Evolutionary conservation across 2,329 filamentous ascomycete species (phyloP).

Genomic region (Dactylellina parvicollis): DNA sequence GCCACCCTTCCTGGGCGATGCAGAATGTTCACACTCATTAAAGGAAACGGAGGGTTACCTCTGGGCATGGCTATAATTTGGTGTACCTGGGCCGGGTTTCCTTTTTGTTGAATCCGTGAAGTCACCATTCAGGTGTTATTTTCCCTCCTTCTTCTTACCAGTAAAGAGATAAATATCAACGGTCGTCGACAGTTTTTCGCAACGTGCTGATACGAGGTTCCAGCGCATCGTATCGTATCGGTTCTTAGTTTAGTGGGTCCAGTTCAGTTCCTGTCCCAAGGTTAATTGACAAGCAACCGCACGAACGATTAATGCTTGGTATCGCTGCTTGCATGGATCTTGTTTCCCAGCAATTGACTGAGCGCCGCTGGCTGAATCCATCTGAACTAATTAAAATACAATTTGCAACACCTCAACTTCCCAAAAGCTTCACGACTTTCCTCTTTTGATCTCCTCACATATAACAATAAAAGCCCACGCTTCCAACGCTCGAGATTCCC

Average conservation of each 20-base stretch:
- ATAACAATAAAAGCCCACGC: slow-evolving; percentile 38
- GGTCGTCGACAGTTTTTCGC: slow-evolving; percentile 7
- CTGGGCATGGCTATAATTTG: background rate
- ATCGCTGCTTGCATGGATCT: slow-evolving; percentile 44
- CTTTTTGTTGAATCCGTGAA: background rate
- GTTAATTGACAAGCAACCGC: slow-evolving; percentile 27
- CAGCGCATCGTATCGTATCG: slow-evolving; percentile 33
- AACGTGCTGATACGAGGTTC: slow-evolving; percentile 28
- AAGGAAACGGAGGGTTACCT: no score
- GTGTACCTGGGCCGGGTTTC: background rate
- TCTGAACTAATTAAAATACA: slow-evolving; percentile 50
- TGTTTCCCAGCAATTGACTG: slow-evolving; percentile 15
- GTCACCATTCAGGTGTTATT: no score
- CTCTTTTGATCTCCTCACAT: slow-evolving; percentile 40
- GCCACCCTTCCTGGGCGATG: slow-evolving; percentile 1
- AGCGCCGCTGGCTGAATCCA: slow-evolving; percentile 40
- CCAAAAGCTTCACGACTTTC: slow-evolving; percentile 51
- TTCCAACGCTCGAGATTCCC: slow-evolving; percentile 19
- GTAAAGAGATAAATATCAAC: background rate
- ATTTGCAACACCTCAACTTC: slow-evolving; percentile 52
- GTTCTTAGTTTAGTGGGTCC: slow-evolving; percentile 21
- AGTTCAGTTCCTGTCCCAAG: slow-evolving; percentile 48
- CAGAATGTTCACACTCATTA: background rate
- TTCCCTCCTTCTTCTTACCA: background rate
- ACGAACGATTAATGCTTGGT: slow-evolving; percentile 29